phyloP scores from a whole-genome alignment of 2,329 filamentous ascomycete genomes.

The Colletotrichum spaethianum region DNA sequence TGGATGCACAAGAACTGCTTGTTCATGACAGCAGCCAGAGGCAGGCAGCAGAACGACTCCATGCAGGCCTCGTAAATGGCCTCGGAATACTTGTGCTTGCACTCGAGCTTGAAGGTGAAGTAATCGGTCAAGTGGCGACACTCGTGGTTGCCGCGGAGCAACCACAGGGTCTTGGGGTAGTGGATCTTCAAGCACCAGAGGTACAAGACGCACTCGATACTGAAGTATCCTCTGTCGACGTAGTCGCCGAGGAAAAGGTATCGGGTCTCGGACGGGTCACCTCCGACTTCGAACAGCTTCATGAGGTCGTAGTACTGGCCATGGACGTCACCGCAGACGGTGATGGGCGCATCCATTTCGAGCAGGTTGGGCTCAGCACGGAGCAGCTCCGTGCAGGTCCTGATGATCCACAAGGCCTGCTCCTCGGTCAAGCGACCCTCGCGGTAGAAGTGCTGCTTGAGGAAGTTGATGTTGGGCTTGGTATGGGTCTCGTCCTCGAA shows the following conservation, averaged over 20 bases:
- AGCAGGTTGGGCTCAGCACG: constrained; percentile 93
- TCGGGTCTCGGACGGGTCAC: constrained; percentile 94
- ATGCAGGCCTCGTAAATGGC: constrained; percentile 97
- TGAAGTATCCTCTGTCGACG: constrained; percentile 98
- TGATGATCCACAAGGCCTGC: constrained; percentile 96
- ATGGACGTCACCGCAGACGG: constrained; percentile 97
- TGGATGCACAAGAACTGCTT: constrained; percentile 99
- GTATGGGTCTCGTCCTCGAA: constrained; percentile 86
- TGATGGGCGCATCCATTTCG: constrained; percentile 99
- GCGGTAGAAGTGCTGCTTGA: constrained; percentile 98
- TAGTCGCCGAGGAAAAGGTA: constrained; percentile 99
- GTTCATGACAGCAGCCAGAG: constrained; percentile 98
- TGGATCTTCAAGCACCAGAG: constrained; percentile 99
- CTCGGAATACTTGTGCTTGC: constrained; percentile 99
- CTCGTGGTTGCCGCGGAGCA: constrained; percentile 97
- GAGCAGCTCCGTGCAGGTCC: constrained; percentile 88
- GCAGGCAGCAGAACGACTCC: constrained; percentile 96
- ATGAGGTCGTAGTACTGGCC: constrained; percentile 99
- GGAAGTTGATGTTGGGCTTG: constrained; percentile 93
- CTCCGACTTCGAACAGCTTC: constrained; percentile 99
- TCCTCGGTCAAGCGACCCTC: constrained; percentile 98
- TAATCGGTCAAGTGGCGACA: constrained; percentile 99
- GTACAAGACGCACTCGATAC: constrained; percentile 98
- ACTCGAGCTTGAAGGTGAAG: constrained; percentile 99
- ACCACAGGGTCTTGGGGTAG: constrained; percentile 97